Evolutionary conservation across 148 eudicot species (phyloP).

Genomic region (Heliosperma pusillum): DNA sequence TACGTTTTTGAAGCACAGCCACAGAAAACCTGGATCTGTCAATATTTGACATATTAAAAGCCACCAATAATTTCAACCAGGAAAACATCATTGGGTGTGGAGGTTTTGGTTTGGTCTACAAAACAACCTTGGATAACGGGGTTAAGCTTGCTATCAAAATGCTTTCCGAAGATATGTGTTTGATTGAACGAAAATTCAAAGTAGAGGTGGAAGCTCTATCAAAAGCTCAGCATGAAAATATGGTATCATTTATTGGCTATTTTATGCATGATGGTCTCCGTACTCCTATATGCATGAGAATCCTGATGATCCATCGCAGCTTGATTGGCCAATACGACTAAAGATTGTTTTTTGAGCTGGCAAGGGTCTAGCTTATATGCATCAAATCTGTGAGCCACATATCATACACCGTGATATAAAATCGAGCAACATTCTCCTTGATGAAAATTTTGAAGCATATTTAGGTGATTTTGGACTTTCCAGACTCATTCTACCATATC

Average conservation of each 20-base stretch:
- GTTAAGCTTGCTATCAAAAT: conserved; percentile 74
- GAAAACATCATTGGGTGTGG: conserved; percentile 92
- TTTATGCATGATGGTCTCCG: conserved; percentile 68
- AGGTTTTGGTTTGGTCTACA: conserved; percentile 92
- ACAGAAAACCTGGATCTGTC: conserved; percentile 51
- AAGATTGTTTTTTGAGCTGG: conserved; percentile 67
- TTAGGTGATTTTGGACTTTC: conserved; percentile 94
- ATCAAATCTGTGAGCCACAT: conserved; percentile 81
- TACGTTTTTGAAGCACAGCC: conserved; percentile 51
- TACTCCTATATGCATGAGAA: conserved; percentile 91
- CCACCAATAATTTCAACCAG: conserved; percentile 81
- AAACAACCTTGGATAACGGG: conserved; percentile 71
- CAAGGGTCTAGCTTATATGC: conserved; percentile 88
- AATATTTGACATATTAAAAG: conserved; percentile 66
- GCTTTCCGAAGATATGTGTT: conserved; percentile 88
- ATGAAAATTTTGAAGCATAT: conserved; percentile 78
- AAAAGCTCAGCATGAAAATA: conserved; percentile 72
- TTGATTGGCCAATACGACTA: conserved; percentile 77
- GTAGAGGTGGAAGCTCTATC: conserved; percentile 90
- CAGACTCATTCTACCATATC: conserved; percentile 70
- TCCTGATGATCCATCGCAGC: conserved; percentile 60
- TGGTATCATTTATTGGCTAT: conserved; percentile 83
- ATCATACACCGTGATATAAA: conserved; percentile 94
- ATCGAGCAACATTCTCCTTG: conserved; percentile 90
- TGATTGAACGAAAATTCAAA: conserved; percentile 85